These are phyloP conservation scores for Neospermospora avenae DNA, from an alignment of 2,329 filamentous ascomycete species.

Conservation along the genomic window DNA sequence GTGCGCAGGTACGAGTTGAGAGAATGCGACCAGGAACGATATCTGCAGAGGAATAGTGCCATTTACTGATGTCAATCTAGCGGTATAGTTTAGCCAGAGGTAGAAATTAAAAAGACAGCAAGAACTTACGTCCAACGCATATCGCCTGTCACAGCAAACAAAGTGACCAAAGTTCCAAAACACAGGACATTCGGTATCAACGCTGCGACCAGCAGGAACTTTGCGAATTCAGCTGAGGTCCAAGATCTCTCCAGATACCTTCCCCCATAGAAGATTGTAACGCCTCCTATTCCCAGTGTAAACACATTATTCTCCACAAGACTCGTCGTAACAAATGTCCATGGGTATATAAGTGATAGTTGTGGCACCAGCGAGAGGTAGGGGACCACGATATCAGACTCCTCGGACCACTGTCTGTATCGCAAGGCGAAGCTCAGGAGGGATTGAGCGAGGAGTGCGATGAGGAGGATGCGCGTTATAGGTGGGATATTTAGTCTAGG, in stretches of 20 bases:
- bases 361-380: constrained; percentile 87
- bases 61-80: constrained; percentile 74
- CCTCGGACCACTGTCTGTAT: constrained; percentile 63
- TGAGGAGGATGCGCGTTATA: constrained; percentile 78
- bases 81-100: constrained; percentile 25
- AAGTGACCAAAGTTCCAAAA: constrained; percentile 70
- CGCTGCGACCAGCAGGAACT: constrained; percentile 76
- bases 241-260: constrained; percentile 94
- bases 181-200: constrained; percentile 77
- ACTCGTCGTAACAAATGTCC: constrained; percentile 84
- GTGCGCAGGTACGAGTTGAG: constrained; percentile 94
- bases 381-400: constrained; percentile 68
- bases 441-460: constrained; percentile 72
- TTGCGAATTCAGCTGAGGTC: constrained; percentile 88
- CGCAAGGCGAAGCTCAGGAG: constrained; percentile 78
- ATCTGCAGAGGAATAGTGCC: constrained; percentile 89
- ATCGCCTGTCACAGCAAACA: constrained; percentile 66
- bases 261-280: constrained; percentile 86
- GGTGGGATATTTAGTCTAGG: constrained; percentile 89
- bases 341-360: constrained; percentile 81
- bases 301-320: constrained; percentile 93
- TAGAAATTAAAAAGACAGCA: constrained; percentile 10
- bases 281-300: constrained; percentile 71
- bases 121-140: constrained; percentile 64
- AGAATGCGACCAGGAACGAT: constrained; percentile 93